These are phyloP conservation scores for Hirschioporus abietinus DNA, from an alignment of 768 basidiomycete genomes.

Conservation along the genomic window DNA sequence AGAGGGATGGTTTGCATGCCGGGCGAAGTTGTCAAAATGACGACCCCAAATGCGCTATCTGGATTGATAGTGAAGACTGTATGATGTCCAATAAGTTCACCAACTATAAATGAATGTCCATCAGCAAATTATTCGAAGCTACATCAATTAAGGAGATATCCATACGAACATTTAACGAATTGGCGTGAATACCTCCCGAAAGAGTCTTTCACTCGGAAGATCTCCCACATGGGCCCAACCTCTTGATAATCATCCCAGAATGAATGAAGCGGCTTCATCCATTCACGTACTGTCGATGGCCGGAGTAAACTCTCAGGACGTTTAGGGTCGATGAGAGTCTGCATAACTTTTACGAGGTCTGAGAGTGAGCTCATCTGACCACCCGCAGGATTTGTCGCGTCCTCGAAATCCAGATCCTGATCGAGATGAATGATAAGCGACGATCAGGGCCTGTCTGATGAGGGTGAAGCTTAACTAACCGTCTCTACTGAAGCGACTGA, in stretches of 20 bases:
- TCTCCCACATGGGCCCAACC: constrained; percentile 30
- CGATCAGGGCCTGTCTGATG: background rate
- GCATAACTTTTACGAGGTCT: constrained; percentile 40
- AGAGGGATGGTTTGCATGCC: constrained; percentile 20
- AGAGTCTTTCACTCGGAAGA: constrained; percentile 25
- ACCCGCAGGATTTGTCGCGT: constrained; percentile 37
- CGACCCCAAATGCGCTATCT: constrained; percentile 22
- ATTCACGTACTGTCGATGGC: constrained; percentile 21
- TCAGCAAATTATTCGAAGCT: background rate
- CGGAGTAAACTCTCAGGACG: constrained; percentile 17
- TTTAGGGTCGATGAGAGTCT: constrained; percentile 38
- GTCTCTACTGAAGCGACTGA: constrained; percentile 29
- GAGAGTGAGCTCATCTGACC: constrained; percentile 48
- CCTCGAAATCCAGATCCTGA: constrained; percentile 35
- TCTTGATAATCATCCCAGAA: constrained; percentile 23
- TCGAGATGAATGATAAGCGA: background rate
- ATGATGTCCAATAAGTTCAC: constrained; percentile 22
- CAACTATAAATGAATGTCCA: constrained; percentile 14
- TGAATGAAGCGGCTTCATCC: constrained; percentile 25
- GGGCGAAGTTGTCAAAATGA: constrained; percentile 22
- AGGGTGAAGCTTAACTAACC: constrained; percentile 21
- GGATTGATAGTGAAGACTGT: constrained; percentile 23
- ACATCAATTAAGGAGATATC: background rate
- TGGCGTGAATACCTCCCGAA: constrained; percentile 16
- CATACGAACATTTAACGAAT: background rate